Base-by-base conservation (phyloP, 2,329 filamentous ascomycete species). In the Ceratocystiopsis sp. region DNA sequence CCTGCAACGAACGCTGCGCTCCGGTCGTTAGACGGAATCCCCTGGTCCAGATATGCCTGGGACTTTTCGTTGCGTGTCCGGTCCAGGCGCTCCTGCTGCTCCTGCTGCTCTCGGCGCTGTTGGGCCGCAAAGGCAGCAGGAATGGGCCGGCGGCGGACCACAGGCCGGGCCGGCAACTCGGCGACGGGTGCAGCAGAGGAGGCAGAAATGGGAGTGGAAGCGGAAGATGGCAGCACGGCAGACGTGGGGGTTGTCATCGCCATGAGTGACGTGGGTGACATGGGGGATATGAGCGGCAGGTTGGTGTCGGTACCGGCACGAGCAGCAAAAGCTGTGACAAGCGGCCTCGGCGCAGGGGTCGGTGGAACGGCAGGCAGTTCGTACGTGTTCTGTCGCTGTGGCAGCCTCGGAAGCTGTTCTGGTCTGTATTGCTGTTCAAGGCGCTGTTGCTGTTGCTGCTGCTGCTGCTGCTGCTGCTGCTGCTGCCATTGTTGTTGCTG, bases 81-180 rank as follows among this genome's bases (percentile, higher is more conserved):
- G 14, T 39, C 19, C 15, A 32, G 21, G 7, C 38, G 21, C 15
- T 38, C 37, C n/a, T 42, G 46, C 16, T 41, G 43, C 17, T 47
- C 40, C 18, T 43, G 35, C 16, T 44, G 40, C 19, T 40, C 16
- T 25, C 39, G 46, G 38, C 41, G 43, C 5, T 42, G 37, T 12
- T 38, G 37, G 11, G 37, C 38, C 1, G 18, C 35, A 16, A 43
- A 47, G 18, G 32, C 35, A 11, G n/a, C 19, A 19, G 46, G 46
- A 0, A 47, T 38, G 2, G 46, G 46, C 10, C 46, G 43, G 8
- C 46, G 46, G 12, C 46, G 46, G 17, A 47, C 43, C 4, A 47
- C 43, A n/a, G 46, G 38, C 1, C 33, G 15, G 3, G 41, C 46
- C 0, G 43, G 29, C 17, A 47, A 14, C 16, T 47, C 41, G 25